Percentiles rank a stretch among this genome's conserved stretches.
phyloP scores from a whole-genome alignment of 202 grass and related monocot species.

The Schoenoplectus triqueter region DNA sequence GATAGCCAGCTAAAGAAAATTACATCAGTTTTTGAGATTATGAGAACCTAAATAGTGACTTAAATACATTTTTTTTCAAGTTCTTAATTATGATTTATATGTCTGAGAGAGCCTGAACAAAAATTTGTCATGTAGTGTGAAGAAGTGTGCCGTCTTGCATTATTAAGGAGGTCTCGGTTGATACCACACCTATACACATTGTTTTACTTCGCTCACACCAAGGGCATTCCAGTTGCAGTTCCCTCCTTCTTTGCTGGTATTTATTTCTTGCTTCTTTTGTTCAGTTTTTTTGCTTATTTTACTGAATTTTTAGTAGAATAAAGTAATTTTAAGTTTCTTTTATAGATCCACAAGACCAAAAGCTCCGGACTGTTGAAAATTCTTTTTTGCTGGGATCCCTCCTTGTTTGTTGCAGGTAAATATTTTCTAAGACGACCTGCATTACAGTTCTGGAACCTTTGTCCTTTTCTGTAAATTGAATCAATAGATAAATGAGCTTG shows the following conservation, averaged over 20 bases:
- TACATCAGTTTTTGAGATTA: too few species aligned
- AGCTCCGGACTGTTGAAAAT: slow-evolving; percentile 80
- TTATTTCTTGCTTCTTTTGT: slow-evolving; percentile 1
- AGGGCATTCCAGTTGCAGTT: slow-evolving; percentile 66
- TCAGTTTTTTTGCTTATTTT: background rate
- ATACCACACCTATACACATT: slow-evolving; percentile 87
- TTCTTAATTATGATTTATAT: background rate
- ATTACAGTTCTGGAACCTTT: background rate
- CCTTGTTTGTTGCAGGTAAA: slow-evolving; percentile 83
- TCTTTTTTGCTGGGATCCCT: slow-evolving; percentile 88
- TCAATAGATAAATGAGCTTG: slow-evolving; percentile 28
- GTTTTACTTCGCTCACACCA: slow-evolving; percentile 85
- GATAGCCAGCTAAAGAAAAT: too few species aligned
- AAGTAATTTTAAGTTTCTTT: slow-evolving; percentile 41
- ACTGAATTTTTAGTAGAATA: background rate
- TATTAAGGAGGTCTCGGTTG: slow-evolving; percentile 78
- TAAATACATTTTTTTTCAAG: background rate
- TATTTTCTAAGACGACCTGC: slow-evolving; percentile 1
- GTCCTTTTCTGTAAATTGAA: background rate
- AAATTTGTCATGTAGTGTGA: slow-evolving; percentile 58
- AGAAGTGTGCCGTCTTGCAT: slow-evolving; percentile 91
- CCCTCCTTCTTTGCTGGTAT: slow-evolving; percentile 91
- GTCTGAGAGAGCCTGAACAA: background rate
- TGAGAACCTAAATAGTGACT: too few species aligned
- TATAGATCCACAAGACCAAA: slow-evolving; percentile 67